Evolutionary conservation across 2,329 filamentous ascomycete species (phyloP), one percentile per base, ranked within the genome.

Genomic region (Pseudocercospora musae): DNA sequence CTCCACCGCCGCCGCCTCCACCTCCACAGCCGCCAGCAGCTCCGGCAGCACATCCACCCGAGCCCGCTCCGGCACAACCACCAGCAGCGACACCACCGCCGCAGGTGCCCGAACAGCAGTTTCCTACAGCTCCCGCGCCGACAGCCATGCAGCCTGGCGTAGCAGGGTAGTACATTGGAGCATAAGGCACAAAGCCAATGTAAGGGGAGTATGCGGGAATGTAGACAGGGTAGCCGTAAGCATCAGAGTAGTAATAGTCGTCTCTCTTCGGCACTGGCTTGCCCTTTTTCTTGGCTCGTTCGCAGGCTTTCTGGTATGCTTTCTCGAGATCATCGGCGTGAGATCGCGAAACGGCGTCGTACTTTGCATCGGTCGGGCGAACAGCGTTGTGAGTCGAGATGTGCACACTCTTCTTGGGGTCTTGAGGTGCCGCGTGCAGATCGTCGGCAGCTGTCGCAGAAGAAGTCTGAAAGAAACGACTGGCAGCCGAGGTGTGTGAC

Each of bases 361-460:
- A 71, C 6, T 44, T 49, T n/a, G 57, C 31, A 11, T 62, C 70
- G 7, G 67, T 68, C 8, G 64, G 69, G 5, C 76, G 76, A 7
- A 92, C 85, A 0, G 89, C 84, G 69, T 87, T 91, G 78, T 94
- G 90, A 0, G 88, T 82, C 0, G 87, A 90, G 65, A 94, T 88
- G 72, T 94, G 90, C 0, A 87, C 84, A 20, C 84, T 86, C 58
- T 82, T 84, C 55, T 83, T 78, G 2, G 81, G 78, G 60, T 84
- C 74, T 3, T 78, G 76, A 0, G 85, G 82, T 0, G 84, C 72
- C 23, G 73, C 70, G 29, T 79, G 74, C 59, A 81, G 76, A 1
- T 80, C 49, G 4, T 68, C 60, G 18, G 68, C 65, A 1, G 56
- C 75, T 71, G 77, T 67, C 0, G 64, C 62, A 4, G 56, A 62